Base-by-base conservation (phyloP, 768 basidiomycete genomes). In the Trametopsis cervina region DNA sequence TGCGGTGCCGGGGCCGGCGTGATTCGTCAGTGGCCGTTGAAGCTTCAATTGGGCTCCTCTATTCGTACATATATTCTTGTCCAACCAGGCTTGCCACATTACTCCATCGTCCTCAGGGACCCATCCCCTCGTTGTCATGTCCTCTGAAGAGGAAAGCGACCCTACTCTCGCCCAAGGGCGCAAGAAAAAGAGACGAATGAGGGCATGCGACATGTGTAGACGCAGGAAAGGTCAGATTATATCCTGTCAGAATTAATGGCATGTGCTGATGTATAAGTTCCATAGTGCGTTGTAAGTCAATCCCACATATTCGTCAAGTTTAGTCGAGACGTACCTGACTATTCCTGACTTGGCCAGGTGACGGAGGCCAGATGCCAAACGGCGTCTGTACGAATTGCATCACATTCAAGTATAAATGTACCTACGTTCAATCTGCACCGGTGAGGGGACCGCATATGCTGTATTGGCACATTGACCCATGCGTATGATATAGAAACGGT, bases 361-460 rank as follows among this genome's bases (percentile, higher is more conserved):
- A 53, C 18, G 47, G 52, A 36, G 52, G 47, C n/a, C 43, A 33
- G 9, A 53, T 46, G 52, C 47, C 48, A 11, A 40, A 35, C 27
- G 74, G 76, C 57, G 59, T 68, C 35, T 83, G 79, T 54, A 72
- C 72, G 6, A 80, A 78, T 54, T 81, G 81, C 53, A 65, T 70
- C 10, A 67, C 74, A n/a, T 73, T 65, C 49, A 66, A 68, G 23
- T 62, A 68, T 24, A 72, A 76, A 17, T 81, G 80, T 57, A 79
- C 76, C 1, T 80, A 81, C 29, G 29, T 33, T 15, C 29, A 33
- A 33, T 33, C 29, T 57, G 69, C 73, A 40, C 76, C 75, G 71
- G 78, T 78, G 23, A 2, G 48, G 27, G 4, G n/a, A 5, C 24
- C n/a, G n/a, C n/a, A n/a, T n/a, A n/a, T n/a, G n/a, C n/a, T n/a